These are phyloP conservation scores for Takakia lepidozioides DNA, from an alignment of 225 moss, liverwort and hornwort species.

Conservation along the genomic window DNA sequence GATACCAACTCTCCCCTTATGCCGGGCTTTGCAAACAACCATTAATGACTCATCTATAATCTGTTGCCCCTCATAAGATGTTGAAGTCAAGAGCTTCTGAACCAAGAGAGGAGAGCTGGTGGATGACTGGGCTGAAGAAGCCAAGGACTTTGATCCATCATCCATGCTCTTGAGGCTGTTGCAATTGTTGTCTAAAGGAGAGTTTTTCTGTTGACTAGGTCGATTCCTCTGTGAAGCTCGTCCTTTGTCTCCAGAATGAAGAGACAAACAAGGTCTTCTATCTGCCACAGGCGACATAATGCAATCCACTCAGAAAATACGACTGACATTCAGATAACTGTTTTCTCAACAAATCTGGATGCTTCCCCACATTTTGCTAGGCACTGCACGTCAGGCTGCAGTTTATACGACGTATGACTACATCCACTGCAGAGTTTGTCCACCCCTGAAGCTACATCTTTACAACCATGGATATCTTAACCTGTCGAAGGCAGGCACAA, in stretches of 20 bases:
- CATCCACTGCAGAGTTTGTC: no score
- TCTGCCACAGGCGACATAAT: constrained; percentile 9
- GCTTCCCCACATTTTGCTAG: background rate
- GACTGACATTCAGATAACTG: background rate
- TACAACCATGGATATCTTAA: no score
- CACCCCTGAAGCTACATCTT: no score
- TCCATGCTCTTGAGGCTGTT: constrained; percentile 19
- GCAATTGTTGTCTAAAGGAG: constrained; percentile 25
- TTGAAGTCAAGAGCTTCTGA: constrained; percentile 21
- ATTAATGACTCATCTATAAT: constrained; percentile 12
- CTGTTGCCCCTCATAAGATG: constrained; percentile 34
- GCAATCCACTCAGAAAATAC: background rate
- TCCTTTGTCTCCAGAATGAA: constrained; percentile 18
- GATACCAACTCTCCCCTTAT: constrained; percentile 86
- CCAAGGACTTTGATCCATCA: constrained; percentile 15
- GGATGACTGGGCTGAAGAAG: constrained; percentile 27
- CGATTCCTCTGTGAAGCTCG: constrained; percentile 16
- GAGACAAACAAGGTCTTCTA: constrained; percentile 17
- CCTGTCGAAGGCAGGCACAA: no score
- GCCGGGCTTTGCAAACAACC: constrained; percentile 43
- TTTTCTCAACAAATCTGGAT: background rate
- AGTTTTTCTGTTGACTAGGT: constrained; percentile 27
- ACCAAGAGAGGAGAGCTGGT: no score
- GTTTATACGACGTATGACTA: background rate
- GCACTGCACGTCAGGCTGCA: background rate